Conservation (phyloP, 495 filamentous ascomycete genomes). For the Lophiostoma macrostomum region DNA sequence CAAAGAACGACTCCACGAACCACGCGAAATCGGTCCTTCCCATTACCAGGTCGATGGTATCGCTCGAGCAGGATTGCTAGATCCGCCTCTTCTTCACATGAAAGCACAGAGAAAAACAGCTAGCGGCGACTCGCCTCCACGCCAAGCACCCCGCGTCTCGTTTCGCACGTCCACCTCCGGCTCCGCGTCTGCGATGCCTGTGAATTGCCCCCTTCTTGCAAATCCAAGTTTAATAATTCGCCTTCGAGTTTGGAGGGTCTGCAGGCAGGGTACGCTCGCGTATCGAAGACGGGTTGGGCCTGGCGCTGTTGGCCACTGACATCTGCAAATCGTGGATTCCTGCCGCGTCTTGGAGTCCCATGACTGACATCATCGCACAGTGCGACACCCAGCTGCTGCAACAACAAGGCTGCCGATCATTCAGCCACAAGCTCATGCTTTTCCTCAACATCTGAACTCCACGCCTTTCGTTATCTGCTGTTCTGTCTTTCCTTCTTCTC, state of each 20-base stretch:
- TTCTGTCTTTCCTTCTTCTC: neutral
- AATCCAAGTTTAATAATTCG: too few relatives aligned
- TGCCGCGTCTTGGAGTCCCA: slow-evolving; percentile 16
- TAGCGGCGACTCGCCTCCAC: neutral
- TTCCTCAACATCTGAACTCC: neutral
- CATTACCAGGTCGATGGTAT: too few relatives aligned
- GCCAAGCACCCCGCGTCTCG: too few relatives aligned
- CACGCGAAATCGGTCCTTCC: too few relatives aligned
- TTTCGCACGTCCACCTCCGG: too few relatives aligned
- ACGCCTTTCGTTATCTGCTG: neutral
- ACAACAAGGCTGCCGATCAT: slow-evolving; percentile 7
- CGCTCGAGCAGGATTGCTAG: too few relatives aligned
- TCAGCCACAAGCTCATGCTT: slow-evolving; percentile 2
- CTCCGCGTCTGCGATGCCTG: too few relatives aligned
- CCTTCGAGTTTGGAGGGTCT: too few relatives aligned
- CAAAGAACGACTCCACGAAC: too few relatives aligned
- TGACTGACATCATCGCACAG: slow-evolving; percentile 23
- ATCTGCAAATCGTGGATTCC: neutral
- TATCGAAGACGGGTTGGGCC: too few relatives aligned
- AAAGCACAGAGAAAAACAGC: neutral
- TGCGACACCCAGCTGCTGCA: neutral
- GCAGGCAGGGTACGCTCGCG: too few relatives aligned
- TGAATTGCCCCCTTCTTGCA: too few relatives aligned
- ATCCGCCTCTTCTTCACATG: slow-evolving; percentile 11
- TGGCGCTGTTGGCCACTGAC: neutral